Base-by-base conservation (phyloP, 139 green algal genomes). In the Monoraphidium neglectum region DNA sequence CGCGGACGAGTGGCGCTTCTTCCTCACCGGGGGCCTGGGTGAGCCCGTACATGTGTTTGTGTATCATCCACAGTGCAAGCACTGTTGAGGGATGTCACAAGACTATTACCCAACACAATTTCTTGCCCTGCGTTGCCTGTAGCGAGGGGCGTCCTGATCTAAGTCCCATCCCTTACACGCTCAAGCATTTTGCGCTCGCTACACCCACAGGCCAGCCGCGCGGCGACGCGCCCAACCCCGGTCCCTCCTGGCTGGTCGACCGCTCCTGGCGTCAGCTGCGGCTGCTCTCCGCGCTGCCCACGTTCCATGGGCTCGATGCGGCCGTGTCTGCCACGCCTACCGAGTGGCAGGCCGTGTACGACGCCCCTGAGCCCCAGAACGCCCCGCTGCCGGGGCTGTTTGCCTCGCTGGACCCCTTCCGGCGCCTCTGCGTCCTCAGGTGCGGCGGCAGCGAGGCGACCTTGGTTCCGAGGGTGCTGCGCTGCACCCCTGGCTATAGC, bases 1-100 rank as follows among this genome's bases (percentile, higher is more conserved):
- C 54, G 26, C 46, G 8, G 84, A 89, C 2, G 90, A 95, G 72
- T 94, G 84, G 84, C 82, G 79, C 59, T 95, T 97, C 87, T 76
- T 97, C 47, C 81, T 95, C 72, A 95, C 91, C 32, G 86, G 87
- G n/a, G 84, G 81, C 49, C n/a, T 79, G 35, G 73, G 73, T 79
- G 30, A 13, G 57, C 16, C 10, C 43, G n/a, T n/a, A n/a, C n/a
- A n/a, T n/a, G n/a, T n/a, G n/a, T n/a, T n/a, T n/a, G n/a, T n/a
- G n/a, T n/a, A n/a, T n/a, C n/a, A n/a, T n/a, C n/a, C n/a, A n/a
- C n/a, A n/a, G n/a, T n/a, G n/a, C n/a, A n/a, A n/a, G n/a, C n/a
- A n/a, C n/a, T n/a, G n/a, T n/a, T n/a, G n/a, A n/a, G n/a, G n/a
- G n/a, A n/a, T n/a, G n/a, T n/a, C n/a, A n/a, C n/a, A n/a, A n/a